Evolutionary conservation across 768 basidiomycete species (phyloP).

Genomic region (Macrolepiota albuminosa): DNA sequence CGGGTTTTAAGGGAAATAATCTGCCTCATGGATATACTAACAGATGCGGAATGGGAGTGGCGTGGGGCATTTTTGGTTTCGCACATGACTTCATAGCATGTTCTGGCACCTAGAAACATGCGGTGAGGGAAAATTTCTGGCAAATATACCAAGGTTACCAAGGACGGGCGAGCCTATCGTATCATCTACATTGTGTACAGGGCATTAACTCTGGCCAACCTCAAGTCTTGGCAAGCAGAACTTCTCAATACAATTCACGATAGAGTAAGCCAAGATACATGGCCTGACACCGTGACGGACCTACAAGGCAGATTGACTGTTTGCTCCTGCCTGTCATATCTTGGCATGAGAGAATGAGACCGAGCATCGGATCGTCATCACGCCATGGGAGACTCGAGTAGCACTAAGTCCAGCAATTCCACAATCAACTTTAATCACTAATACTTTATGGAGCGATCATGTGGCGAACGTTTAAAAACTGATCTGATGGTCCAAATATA

Average conservation of each 20-base stretch:
- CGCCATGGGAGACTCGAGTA: background rate
- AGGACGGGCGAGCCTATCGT: background rate
- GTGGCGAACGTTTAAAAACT: background rate
- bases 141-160: background rate
- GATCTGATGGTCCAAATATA: background rate
- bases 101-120: background rate
- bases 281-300: background rate
- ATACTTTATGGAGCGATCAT: background rate
- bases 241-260: background rate
- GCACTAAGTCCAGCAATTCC: background rate
- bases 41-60: background rate
- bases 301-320: background rate
- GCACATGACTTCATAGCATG: background rate
- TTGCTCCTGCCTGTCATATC: background rate
- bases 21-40: background rate
- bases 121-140: background rate
- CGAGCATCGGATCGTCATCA: background rate
- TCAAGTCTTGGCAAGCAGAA: background rate
- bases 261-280: background rate
- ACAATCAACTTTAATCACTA: background rate
- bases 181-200: background rate
- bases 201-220: background rate
- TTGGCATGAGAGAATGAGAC: background rate
- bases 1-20: background rate
- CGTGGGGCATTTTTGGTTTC: no score